Conservation (phyloP, 345 rosid genomes). For the Hibiscus tridactylites region DNA sequence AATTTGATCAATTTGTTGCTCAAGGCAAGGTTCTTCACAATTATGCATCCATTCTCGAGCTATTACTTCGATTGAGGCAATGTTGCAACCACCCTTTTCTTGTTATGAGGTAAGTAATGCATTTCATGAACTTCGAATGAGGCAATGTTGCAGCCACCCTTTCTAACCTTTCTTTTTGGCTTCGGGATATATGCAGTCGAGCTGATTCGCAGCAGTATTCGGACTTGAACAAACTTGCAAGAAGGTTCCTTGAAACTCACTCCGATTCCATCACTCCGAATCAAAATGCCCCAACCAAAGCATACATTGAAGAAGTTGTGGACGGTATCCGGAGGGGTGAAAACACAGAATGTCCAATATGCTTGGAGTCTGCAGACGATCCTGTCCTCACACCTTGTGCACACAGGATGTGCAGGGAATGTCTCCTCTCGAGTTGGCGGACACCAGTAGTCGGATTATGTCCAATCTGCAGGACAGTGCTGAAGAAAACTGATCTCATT, state of each 20-base stretch:
- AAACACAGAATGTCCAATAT: conserved; percentile 54
- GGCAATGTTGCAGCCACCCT: background rate
- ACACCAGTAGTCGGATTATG: conserved; percentile 36
- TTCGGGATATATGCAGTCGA: conserved; percentile 21
- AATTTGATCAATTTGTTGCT: conserved; percentile 62
- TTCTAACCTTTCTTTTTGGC: background rate
- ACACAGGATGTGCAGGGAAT: conserved; percentile 64
- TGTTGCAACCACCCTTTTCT: conserved; percentile 75
- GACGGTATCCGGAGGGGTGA: conserved; percentile 43
- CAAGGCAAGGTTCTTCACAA: conserved; percentile 72
- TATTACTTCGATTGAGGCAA: conserved; percentile 61
- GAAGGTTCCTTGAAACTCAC: conserved; percentile 44
- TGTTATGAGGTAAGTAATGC: conserved; percentile 44
- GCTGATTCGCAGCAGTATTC: conserved; percentile 44
- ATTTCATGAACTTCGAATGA: background rate
- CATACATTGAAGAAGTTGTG: conserved; percentile 46
- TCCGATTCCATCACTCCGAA: conserved; percentile 16
- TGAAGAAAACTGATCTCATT: conserved; percentile 24
- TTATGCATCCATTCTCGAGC: conserved; percentile 58
- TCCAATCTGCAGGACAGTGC: conserved; percentile 41
- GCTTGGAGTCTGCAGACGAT: conserved; percentile 59
- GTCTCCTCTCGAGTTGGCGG: conserved; percentile 57
- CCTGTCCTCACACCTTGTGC: conserved; percentile 68
- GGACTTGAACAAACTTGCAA: conserved; percentile 53
- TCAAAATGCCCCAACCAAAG: conserved; percentile 30